Conservation (phyloP, 2,329 filamentous ascomycete species). For the Alternaria incomplexa region DNA sequence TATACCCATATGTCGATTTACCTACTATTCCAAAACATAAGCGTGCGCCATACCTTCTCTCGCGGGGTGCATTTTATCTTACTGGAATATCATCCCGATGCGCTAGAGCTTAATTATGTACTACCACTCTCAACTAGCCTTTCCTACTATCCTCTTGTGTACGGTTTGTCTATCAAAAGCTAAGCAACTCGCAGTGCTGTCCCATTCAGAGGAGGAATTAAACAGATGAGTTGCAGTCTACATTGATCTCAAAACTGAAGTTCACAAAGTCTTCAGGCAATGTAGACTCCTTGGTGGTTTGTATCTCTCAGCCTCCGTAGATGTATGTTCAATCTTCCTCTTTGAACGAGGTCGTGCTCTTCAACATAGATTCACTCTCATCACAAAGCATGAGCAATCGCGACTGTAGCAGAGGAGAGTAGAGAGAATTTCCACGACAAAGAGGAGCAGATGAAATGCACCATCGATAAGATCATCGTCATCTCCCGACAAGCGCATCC, state of each 20-base stretch:
- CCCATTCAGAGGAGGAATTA: background rate
- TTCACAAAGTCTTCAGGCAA: background rate
- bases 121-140: background rate
- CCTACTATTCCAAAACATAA: background rate
- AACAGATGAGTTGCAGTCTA: background rate
- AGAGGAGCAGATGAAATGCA: background rate
- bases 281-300: background rate
- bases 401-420: background rate
- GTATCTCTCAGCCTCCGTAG: background rate
- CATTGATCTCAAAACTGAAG: background rate
- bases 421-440: background rate
- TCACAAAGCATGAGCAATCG: background rate
- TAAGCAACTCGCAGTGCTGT: background rate
- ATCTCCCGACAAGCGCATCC: conserved; percentile 19
- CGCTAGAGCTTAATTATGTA: background rate
- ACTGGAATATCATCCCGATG: background rate
- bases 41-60: background rate
- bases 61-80: background rate
- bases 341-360: background rate
- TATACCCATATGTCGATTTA: background rate
- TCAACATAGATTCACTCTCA: background rate
- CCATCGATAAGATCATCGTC: background rate
- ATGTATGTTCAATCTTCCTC: background rate
- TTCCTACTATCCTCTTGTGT: background rate
- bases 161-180: background rate